Conservation (phyloP, 768 basidiomycete species). For the Boletus vinaceobasis region DNA sequence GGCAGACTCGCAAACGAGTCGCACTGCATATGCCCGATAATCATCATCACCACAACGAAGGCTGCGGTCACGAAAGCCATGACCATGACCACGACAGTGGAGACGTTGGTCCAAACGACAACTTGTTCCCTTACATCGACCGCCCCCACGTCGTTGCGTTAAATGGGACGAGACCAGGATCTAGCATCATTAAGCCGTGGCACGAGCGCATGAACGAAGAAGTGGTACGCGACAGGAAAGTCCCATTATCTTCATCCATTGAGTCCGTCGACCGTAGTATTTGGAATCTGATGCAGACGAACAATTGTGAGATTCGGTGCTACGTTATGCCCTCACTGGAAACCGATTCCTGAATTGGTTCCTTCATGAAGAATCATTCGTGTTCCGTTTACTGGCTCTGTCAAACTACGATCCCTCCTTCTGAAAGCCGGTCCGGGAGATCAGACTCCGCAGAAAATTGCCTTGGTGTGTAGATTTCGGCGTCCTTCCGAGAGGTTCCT, state of each 20-base stretch:
- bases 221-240: conserved; percentile 43
- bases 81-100: conserved; percentile 55
- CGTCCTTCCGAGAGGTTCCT: neutral
- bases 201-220: conserved; percentile 68
- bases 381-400: conserved; percentile 83
- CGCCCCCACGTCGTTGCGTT: conserved; percentile 75
- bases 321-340: neutral
- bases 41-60: conserved; percentile 39
- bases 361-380: conserved; percentile 62
- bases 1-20: neutral
- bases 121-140: conserved; percentile 74
- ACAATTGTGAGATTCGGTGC: conserved; percentile 59
- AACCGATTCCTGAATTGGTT: conserved; percentile 2
- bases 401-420: conserved; percentile 78
- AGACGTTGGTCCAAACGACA: conserved; percentile 56
- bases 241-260: conserved; percentile 1
- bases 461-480: conserved; percentile 49
- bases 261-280: conserved; percentile 43
- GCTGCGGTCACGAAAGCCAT: conserved; percentile 58
- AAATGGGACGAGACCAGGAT: conserved; percentile 54
- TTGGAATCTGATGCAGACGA: conserved; percentile 91
- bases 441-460: conserved; percentile 70
- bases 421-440: conserved; percentile 81
- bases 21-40: conserved; percentile 16
- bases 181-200: conserved; percentile 84